Conservation (phyloP, 2,329 filamentous ascomycete species). For the Incumbomyces delicatus region DNA sequence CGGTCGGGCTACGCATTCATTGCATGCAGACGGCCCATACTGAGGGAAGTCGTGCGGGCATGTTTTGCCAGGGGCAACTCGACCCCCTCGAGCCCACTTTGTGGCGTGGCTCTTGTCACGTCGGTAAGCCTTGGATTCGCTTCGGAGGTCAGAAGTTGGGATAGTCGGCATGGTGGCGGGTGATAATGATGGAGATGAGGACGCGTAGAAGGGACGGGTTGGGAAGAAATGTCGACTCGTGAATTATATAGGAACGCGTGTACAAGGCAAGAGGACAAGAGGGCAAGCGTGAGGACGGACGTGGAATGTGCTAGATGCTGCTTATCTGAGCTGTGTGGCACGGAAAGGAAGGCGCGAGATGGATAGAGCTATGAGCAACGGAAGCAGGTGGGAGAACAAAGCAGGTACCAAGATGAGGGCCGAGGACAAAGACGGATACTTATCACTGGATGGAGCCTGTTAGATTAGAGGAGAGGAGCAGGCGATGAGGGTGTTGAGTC, state of each 20-base stretch:
- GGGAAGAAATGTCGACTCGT: slow-evolving; percentile 2
- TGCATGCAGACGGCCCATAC: slow-evolving; percentile 11
- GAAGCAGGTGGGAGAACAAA: not conserved
- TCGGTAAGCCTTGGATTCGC: slow-evolving; percentile 40
- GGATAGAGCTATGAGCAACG: not conserved
- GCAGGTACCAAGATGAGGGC: not conserved
- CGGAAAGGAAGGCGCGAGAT: not conserved
- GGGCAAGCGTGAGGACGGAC: not conserved
- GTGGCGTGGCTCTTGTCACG: slow-evolving; percentile 30
- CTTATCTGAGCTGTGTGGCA: not conserved
- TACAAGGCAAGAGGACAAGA: not conserved
- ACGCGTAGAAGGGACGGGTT: not conserved
- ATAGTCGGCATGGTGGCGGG: slow-evolving; percentile 26
- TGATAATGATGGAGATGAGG: not conserved
- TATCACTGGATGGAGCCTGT: not conserved
- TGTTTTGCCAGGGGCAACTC: slow-evolving; percentile 11
- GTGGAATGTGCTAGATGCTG: slow-evolving; percentile 2
- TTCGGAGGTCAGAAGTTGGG: slow-evolving; percentile 44
- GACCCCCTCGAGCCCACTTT: slow-evolving; percentile 31
- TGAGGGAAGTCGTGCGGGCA: slow-evolving; percentile 4
- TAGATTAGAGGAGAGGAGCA: not conserved
- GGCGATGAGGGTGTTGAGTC: slow-evolving; percentile 2
- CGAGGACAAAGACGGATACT: not conserved
- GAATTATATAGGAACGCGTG: not conserved
- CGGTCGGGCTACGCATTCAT: slow-evolving; percentile 17